Conservation (phyloP, 2,329 filamentous ascomycete species). For the Sclerotinia trifoliorum region DNA sequence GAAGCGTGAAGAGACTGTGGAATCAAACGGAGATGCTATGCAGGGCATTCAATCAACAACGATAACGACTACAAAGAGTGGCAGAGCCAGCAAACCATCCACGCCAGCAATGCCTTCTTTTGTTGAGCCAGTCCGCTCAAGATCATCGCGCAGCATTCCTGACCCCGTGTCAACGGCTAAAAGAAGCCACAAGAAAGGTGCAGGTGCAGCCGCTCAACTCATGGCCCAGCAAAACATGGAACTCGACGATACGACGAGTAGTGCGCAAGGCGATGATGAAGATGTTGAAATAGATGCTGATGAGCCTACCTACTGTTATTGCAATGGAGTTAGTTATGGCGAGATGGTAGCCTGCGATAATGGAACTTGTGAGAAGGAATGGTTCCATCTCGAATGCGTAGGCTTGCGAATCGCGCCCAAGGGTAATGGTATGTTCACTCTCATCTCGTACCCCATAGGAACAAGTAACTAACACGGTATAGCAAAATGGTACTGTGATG, state of each 20-base stretch:
- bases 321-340: conserved; percentile 75
- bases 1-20: conserved; percentile 51
- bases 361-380: conserved; percentile 69
- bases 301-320: conserved; percentile 77
- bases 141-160: conserved; percentile 50
- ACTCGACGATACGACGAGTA: conserved; percentile 48
- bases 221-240: conserved; percentile 41
- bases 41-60: conserved; percentile 41
- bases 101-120: conserved; percentile 61
- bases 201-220: conserved; percentile 41
- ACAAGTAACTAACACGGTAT: conserved; percentile 4
- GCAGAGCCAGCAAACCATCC: conserved; percentile 64
- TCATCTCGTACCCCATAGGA: background rate
- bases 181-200: conserved; percentile 60
- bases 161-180: conserved; percentile 43
- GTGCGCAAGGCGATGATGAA: conserved; percentile 48
- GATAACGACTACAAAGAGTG: conserved; percentile 57
- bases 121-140: conserved; percentile 53
- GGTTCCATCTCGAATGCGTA: conserved; percentile 82
- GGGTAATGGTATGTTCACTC: conserved; percentile 44
- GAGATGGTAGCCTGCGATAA: conserved; percentile 83
- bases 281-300: conserved; percentile 66
- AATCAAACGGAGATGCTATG: conserved; percentile 45
- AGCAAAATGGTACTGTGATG: conserved; percentile 41
- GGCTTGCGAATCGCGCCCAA: conserved; percentile 76